Percentiles rank a stretch among this genome's conserved stretches.
These are phyloP conservation scores for Chlorella sorokiniana DNA, from an alignment of 139 green algal species.

Conservation along the genomic window DNA sequence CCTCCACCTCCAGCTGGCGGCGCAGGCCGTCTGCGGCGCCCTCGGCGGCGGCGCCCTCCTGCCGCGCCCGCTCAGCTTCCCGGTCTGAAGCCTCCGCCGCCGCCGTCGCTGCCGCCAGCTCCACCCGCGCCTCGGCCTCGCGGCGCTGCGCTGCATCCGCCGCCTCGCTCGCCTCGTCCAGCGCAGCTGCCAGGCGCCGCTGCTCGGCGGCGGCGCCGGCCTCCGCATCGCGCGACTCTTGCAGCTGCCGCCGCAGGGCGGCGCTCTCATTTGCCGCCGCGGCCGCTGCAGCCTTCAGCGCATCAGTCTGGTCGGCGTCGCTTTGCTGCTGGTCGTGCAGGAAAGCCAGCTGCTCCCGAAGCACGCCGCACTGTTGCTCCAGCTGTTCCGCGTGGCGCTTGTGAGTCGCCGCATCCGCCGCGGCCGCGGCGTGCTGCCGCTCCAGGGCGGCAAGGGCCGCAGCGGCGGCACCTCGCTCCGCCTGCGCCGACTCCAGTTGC, in stretches of 20 bases:
- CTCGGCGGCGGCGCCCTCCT: background rate
- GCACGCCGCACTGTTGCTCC: constrained; percentile 30
- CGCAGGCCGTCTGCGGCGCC: background rate
- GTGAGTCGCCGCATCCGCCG: background rate
- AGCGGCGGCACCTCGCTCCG: background rate
- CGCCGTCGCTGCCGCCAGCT: background rate
- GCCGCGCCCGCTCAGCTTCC: constrained; percentile 5
- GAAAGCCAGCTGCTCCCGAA: constrained; percentile 29
- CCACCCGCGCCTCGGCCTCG: background rate
- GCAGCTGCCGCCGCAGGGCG: constrained; percentile 1
- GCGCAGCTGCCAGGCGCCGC: background rate
- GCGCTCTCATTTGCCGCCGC: background rate
- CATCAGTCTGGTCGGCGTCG: background rate
- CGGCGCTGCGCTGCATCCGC: background rate
- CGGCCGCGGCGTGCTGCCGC: background rate
- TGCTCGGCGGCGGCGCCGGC: background rate
- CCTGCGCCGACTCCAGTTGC: background rate
- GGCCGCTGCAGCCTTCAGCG: background rate
- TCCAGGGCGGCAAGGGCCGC: background rate
- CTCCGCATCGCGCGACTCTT: background rate
- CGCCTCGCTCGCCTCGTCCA: background rate
- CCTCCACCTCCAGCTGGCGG: constrained; percentile 10
- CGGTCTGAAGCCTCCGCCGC: background rate
- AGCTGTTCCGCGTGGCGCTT: constrained; percentile 5
- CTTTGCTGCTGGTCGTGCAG: constrained; percentile 20